Base-by-base conservation (phyloP, 257 asterid genomes). In the Cinchona pubescens region DNA sequence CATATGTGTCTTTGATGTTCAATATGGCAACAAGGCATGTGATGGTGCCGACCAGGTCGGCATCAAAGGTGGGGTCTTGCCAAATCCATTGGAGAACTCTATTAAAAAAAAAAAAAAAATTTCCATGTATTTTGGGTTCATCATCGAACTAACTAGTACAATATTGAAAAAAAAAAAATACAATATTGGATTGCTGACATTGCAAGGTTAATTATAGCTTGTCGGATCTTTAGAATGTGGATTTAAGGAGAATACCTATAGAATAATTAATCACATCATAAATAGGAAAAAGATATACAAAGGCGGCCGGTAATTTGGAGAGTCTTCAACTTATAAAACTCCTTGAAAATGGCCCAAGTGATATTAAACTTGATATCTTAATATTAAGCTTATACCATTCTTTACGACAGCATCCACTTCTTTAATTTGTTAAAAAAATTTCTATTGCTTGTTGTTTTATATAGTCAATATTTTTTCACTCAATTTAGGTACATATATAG, bases 11-110 rank as follows among this genome's bases (percentile, higher is more conserved):
- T 69, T 75, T 72, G 75, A 55, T 81, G 72, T 46, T 25, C 27
- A 73, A 73, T 67, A 67, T 76, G 49, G 80, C 75, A 49, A 40
- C 46, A 37, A 55, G 70, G 79, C 73, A 79, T 74, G 79, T 86
- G 76, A 75, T 35, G 55, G 63, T 75, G 78, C 78, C 74, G 72
- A 53, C 78, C 74, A 53, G 73, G 78, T 74, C 79, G 76, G 71
- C 81, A 85, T 77, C 63, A 51, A 53, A 51, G 72, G 61, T 73
- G 70, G 74, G 79, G 38, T 71, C 67, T n/a, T 27, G 53, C 61
- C 58, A 58, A 27, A 58, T 60, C 18, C 67, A 46, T 67, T 71
- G 14, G 67, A 7, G 63, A 61, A 53, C 34, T 29, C 37, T 60
- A 14, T 27, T 18, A 48, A 69, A n/a, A n/a, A n/a, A n/a, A n/a